Evolutionary conservation across 2,329 filamentous ascomycete species (phyloP), one percentile per base, ranked within the genome.

Genomic region (Arthrobotrys musiformis): DNA sequence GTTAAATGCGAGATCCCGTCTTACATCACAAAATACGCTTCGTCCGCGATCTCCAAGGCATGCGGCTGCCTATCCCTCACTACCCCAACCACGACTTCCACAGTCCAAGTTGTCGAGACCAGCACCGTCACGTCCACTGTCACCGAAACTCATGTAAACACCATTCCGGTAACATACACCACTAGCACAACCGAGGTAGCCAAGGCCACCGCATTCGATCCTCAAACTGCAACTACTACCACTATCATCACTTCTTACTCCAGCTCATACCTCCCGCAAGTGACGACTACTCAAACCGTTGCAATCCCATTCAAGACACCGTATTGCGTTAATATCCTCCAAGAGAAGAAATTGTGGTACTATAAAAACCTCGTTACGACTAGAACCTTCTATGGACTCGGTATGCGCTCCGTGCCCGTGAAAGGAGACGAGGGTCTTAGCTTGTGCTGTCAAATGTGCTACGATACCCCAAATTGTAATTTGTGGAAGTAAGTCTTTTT

Each of bases 321-420:
- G n/a, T 72, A 72, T 24, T 72, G 68, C 30, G 68, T 72, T 24
- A 63, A 56, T 11, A 63, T 72, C 28, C 46, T 72, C n/a, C 28
- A 63, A 13, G 68, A 72, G 1, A 72, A 72, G 24, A 72, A 72
- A 22, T 35, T 72, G 0, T 5, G 22, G 13, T 46, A 33, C 13
- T 72, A 56, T 5, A 6, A 19, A 13, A 24, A 62, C 17, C 17
- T 63, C 40, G 33, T 46, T 17, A 15, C 13, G 2, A 26, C 4
- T n/a, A 46, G 63, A 42, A 28, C 19, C 9, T 61, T 24, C 17
- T 17, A 17, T 11, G 26, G 17, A 7, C 17, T 61, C 7, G 66
- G 66, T 4, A 50, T 7, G 1, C 22, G 19, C 8, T 4, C 1
- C 26, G 40, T 70, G 13, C 40, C 66, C n/a, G n/a, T n/a, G 24